phyloP scores from a whole-genome alignment of 306 rosid genomes.

The Ormosia emarginata region DNA sequence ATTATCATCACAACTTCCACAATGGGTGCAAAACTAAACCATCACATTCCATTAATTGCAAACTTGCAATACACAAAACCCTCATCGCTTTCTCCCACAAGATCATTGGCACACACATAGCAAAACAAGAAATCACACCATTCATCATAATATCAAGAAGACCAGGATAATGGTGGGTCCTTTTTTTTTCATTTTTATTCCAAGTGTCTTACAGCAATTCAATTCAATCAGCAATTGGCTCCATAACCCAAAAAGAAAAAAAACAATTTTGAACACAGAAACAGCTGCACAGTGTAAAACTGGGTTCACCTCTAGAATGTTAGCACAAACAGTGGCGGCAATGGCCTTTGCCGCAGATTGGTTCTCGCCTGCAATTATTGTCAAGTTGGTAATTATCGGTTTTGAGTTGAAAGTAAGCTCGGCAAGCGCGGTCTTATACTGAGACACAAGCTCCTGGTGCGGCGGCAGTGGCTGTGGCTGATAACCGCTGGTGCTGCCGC shows the following conservation, averaged over 20 bases:
- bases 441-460: constrained; percentile 72
- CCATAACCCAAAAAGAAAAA: constrained; percentile 20
- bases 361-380: constrained; percentile 86
- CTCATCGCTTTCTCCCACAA: background rate
- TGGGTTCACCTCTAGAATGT: constrained; percentile 90
- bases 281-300: constrained; percentile 53
- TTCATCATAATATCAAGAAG: background rate
- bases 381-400: constrained; percentile 84
- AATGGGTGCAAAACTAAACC: background rate
- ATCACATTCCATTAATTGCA: background rate
- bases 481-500: constrained; percentile 41
- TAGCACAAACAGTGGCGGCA: constrained; percentile 58
- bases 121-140: background rate
- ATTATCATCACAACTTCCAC: background rate
- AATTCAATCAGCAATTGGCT: constrained; percentile 39
- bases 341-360: constrained; percentile 61
- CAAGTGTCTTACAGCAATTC: constrained; percentile 44
- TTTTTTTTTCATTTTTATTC: background rate
- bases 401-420: constrained; percentile 92
- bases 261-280: constrained; percentile 28
- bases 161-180: background rate
- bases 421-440: constrained; percentile 70
- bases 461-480: constrained; percentile 60
- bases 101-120: constrained; percentile 6
- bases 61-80: constrained; percentile 5